A percentile compares a stretch with the other conserved stretches of the same genome.
phyloP scores from a whole-genome alignment of 306 rosid genomes.

The Trifolium dubium region DNA sequence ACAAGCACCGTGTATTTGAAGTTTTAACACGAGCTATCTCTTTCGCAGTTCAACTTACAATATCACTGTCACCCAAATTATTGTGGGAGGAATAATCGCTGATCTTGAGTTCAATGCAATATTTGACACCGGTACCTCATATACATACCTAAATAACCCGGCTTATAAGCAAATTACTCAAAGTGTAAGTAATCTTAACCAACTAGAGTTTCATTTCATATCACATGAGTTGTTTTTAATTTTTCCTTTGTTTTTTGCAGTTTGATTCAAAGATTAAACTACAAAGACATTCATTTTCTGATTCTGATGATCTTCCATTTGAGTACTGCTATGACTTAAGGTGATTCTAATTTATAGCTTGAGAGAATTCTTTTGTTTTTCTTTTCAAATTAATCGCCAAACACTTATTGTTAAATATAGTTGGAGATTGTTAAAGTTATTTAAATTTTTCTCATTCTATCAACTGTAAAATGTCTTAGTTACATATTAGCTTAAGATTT shows the following conservation, averaged over 20 bases:
- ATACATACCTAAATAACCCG: constrained; percentile 76
- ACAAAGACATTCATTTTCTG: constrained; percentile 38
- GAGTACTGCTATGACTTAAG: constrained; percentile 75
- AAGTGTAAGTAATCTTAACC: constrained; percentile 54
- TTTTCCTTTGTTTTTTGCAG: constrained; percentile 53
- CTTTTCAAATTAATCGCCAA: constrained; percentile 10
- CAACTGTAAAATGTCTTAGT: background rate
- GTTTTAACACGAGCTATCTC: constrained; percentile 31
- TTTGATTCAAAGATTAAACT: constrained; percentile 51
- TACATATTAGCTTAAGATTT: constrained; percentile 27
- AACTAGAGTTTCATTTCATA: constrained; percentile 21
- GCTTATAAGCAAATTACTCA: constrained; percentile 65
- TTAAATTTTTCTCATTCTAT: background rate
- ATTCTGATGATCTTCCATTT: constrained; percentile 59
- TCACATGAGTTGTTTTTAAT: constrained; percentile 3
- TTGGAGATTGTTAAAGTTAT: background rate
- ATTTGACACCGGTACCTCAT: constrained; percentile 91
- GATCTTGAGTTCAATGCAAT: constrained; percentile 66
- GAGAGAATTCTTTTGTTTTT: constrained; percentile 9
- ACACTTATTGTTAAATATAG: background rate
- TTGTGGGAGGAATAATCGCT: constrained; percentile 47
- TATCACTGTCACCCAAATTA: constrained; percentile 70
- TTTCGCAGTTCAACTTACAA: constrained; percentile 73
- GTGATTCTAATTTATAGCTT: constrained; percentile 46
- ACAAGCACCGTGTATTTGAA: background rate